Evolutionary conservation across 768 basidiomycete species (phyloP), one percentile per base, ranked within the genome.

Genomic region (Boletus subcaerulescens): DNA sequence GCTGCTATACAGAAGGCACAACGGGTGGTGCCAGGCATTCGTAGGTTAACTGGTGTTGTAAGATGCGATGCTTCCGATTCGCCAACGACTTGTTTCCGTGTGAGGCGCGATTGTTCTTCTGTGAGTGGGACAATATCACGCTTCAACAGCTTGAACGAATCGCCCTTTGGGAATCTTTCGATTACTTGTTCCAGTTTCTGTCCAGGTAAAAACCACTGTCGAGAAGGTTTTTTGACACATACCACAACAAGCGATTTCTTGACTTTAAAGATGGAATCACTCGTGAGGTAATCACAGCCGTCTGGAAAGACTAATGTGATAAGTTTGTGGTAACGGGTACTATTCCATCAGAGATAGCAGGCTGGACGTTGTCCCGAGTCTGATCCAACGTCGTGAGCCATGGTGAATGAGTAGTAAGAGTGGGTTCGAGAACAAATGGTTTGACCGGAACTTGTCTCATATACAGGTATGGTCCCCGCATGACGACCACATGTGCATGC

Each of bases 201-300:
- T 48, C 11, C 41, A 20, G 33, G 24, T 53, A 33, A 45, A 36
- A 8, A 20, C 12, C 13, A 39, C 36, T 18, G 49, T 45, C 20
- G 41, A 29, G 48, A 44, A 22, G 8, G 38, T 0, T 32, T 22
- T 13, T 17, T 4, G 17, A 39, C 6, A 76, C 83, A 48, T 70
- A 91, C 90, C 59, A 91, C 81, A 20, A 92, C 78, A 31, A 94
- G 75, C 6, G 86, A 89, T 45, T 80, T 79, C 70, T 90, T 90
- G 22, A 89, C 91, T 10, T 91, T 91, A 69, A 93, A 92, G 3
- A 93, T 89, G 13, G 81, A 77, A 64, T 93, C 91, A 56, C 83
- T 89, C 7, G 70, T 70, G 20, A 93, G 55, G 62, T 80, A 92
- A 3, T 74, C 67, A 60, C 91, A 87, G 5, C 82, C 85, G 52